Evolutionary conservation across 2,329 filamentous ascomycete genomes (phyloP).

Genomic region (Rhinocladiella mackenziei): DNA sequence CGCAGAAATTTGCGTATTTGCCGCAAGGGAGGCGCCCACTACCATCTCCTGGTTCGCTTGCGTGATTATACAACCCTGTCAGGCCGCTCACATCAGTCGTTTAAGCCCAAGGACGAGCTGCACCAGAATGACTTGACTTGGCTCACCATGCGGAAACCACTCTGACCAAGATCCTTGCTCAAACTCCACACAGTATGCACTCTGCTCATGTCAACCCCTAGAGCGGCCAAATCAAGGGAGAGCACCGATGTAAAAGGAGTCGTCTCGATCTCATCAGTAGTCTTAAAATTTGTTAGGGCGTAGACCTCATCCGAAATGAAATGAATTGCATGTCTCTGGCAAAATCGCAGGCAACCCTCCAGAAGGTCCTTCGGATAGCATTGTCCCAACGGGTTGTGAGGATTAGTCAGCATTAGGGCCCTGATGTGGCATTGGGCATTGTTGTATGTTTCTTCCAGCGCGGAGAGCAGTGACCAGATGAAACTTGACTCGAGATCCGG

Average conservation of each 20-base stretch:
- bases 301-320: constrained; percentile 58
- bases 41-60: neutral
- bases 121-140: neutral
- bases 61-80: too few species aligned
- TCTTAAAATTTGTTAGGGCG: constrained; percentile 32
- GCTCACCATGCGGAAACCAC: constrained; percentile 5
- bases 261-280: neutral
- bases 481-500: neutral
- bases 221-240: neutral
- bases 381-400: constrained; percentile 50
- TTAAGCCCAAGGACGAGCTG: too few species aligned
- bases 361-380: constrained; percentile 43
- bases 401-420: constrained; percentile 48
- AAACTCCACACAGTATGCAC: constrained; percentile 9
- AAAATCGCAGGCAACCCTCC: constrained; percentile 44
- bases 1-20: neutral
- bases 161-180: constrained; percentile 7
- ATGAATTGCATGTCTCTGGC: constrained; percentile 48
- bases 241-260: constrained; percentile 2
- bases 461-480: neutral
- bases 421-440: constrained; percentile 32
- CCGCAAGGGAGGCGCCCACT: neutral
- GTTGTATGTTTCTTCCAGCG: constrained; percentile 5
- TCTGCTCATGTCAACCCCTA: neutral
- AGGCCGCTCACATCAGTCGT: too few species aligned